Evolutionary conservation across 106 monocot genomes (phyloP).

Genomic region (Allium fistulosum): DNA sequence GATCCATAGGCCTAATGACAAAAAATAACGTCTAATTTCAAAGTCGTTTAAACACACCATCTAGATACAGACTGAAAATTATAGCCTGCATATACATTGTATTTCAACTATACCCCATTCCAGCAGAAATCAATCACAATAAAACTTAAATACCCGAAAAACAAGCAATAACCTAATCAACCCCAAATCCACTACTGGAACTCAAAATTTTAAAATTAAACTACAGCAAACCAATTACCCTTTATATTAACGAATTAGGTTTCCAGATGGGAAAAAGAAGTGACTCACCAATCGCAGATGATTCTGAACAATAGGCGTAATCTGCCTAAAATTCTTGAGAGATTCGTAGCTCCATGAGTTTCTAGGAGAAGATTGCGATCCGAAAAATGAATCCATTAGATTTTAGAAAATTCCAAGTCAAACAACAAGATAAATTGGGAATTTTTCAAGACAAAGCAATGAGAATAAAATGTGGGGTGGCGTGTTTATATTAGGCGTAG

Average conservation of each 20-base stretch:
- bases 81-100: too few species aligned
- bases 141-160: too few species aligned
- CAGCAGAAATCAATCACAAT: not conserved
- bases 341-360: slow-evolving; percentile 47
- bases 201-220: too few species aligned
- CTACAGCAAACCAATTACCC: too few species aligned
- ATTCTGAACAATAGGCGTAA: slow-evolving; percentile 57
- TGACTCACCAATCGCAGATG: slow-evolving; percentile 69
- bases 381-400: slow-evolving; percentile 51
- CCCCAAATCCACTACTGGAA: too few species aligned
- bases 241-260: not conserved
- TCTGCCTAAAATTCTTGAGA: slow-evolving; percentile 63
- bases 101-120: not conserved
- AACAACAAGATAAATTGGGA: not conserved
- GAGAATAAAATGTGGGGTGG: not conserved
- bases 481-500: not conserved
- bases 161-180: too few species aligned
- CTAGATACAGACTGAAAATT: too few species aligned
- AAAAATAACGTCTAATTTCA: not conserved
- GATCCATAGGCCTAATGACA: not conserved
- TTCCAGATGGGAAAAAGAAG: not conserved
- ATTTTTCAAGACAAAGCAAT: not conserved
- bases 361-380: slow-evolving; percentile 3
- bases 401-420: too few species aligned
- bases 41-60: too few species aligned